Evolutionary conservation across 2,329 filamentous ascomycete genomes (phyloP).

Genomic region (Penicillium sp.): DNA sequence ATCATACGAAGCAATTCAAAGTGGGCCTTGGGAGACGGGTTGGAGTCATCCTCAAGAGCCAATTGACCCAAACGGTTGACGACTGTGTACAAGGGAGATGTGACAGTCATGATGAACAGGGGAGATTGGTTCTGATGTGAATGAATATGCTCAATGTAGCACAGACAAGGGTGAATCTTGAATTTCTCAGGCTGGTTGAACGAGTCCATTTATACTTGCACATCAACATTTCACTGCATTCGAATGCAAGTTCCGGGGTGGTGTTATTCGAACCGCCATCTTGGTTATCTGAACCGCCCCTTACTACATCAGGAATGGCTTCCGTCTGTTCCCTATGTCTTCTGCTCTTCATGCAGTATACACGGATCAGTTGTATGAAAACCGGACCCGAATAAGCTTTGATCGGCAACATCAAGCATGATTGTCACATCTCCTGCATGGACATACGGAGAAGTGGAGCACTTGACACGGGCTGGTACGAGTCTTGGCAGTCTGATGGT

Average conservation of each 20-base stretch:
- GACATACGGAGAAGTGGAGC: not conserved
- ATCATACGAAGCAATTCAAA: constrained; percentile 28
- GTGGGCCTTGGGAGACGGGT: constrained; percentile 21
- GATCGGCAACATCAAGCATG: not conserved
- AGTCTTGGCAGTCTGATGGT: not conserved
- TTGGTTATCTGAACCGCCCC: too few species aligned
- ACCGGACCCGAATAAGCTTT: constrained; percentile 2
- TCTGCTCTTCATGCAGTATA: not conserved
- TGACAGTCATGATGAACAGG: constrained; percentile 16
- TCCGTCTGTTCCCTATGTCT: not conserved
- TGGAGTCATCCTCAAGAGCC: constrained; percentile 16
- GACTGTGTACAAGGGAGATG: constrained; percentile 11
- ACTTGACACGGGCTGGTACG: not conserved
- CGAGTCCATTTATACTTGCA: not conserved
- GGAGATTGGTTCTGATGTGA: not conserved
- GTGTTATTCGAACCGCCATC: too few species aligned
- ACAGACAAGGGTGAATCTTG: not conserved
- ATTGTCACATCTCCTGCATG: not conserved
- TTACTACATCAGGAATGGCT: too few species aligned
- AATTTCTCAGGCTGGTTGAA: not conserved
- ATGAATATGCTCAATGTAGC: not conserved
- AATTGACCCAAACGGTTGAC: constrained; percentile 14
- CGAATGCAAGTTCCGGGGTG: not conserved
- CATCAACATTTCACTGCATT: not conserved
- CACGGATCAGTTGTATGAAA: not conserved